Evolutionary conservation across 768 basidiomycete species (phyloP), one percentile per base, ranked within the genome.

Genomic region (Lactarius hatsudake): DNA sequence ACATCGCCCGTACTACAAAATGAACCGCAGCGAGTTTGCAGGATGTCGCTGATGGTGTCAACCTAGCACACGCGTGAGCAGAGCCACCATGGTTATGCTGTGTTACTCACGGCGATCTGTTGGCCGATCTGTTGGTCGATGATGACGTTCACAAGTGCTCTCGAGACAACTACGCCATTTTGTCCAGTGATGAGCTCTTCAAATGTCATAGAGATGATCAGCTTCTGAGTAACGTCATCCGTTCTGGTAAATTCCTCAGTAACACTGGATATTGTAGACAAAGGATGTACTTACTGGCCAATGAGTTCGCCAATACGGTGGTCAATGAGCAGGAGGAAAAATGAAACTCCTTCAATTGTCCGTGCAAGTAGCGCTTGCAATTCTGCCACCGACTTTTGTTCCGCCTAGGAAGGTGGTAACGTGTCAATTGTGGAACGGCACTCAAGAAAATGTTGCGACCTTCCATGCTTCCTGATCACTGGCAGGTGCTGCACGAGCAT

Each of bases 1-100:
- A 99, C 97, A 78, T 99, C 97, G 74, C 98, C 97, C 2, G 96
- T 90, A 71, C 96, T 96, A 77, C 95, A 98, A 84, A 98, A 98
- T 17, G 95, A 93, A 2, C 96, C 96, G 71, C 97, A 99, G 75
- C 94, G 84, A 72, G 92, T 88, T 74, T 98, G 96, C 45, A 99
- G 79, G 53, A 95, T 87, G 73, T 98, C 95, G 75, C 94, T 96
- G 76, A 99, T 92, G 7, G 94, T 92, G 76, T 99, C 97, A 69
- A 99, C 93, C 95, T 96, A 62, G 43, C 9, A 26, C 30, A 36
- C 26, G 58, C n/a, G n/a, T 45, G 45, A 64, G 43, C 17, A 42
- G 55, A 23, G 23, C n/a, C 28, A 58, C 23, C 10, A 36, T 17
- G 34, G 40, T 2, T 34, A 62, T 23, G 60, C 60, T 65, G n/a